Conservation (phyloP, 2,329 filamentous ascomycete species). For the Geosmithia morbida region DNA sequence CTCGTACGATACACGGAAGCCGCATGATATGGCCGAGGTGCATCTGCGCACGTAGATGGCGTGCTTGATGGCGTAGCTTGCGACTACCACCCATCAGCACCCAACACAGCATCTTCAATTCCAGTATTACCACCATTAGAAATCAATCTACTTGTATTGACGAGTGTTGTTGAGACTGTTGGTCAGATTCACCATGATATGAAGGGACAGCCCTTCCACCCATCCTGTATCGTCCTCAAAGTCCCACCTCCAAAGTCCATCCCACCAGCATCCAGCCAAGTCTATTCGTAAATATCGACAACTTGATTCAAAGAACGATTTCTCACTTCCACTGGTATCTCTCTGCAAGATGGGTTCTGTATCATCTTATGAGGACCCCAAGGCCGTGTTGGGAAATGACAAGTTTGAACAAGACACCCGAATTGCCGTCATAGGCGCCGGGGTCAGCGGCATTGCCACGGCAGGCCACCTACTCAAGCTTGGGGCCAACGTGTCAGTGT, state of each 20-base stretch:
- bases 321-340: not conserved
- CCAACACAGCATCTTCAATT: not conserved
- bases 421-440: conserved; percentile 24
- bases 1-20: too few species aligned
- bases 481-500: conserved; percentile 20
- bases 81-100: not conserved
- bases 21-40: not conserved
- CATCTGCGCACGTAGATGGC: not conserved
- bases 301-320: too few species aligned
- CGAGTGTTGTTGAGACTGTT: not conserved
- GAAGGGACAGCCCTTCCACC: not conserved
- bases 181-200: not conserved
- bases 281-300: not conserved
- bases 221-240: not conserved
- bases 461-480: conserved; percentile 20
- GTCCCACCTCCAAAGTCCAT: not conserved
- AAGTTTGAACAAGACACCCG: conserved; percentile 5
- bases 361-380: not conserved
- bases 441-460: conserved; percentile 22
- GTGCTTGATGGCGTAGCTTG: not conserved
- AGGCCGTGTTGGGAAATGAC: not conserved
- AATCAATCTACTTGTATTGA: not conserved
- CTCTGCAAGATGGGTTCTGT: not conserved
- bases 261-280: not conserved
- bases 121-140: not conserved